phyloP scores from a whole-genome alignment of 176 grass and related monocot genomes.

The Oryza meyeriana region DNA sequence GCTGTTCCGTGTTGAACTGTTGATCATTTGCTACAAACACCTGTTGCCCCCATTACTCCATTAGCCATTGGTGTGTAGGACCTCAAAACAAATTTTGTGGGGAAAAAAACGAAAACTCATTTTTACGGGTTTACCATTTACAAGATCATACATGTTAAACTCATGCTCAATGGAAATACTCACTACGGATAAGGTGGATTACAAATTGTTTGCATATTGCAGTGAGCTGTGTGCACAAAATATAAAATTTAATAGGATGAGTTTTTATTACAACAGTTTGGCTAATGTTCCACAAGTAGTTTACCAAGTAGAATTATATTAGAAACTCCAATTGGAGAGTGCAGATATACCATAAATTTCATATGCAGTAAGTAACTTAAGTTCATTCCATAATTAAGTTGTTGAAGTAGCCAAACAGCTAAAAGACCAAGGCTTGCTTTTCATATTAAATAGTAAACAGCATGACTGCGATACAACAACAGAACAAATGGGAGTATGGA shows the following conservation, averaged over 20 bases:
- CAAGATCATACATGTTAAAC: conserved; percentile 13
- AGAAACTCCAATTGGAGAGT: background rate
- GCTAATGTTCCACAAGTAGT: conserved; percentile 1
- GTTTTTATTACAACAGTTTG: background rate
- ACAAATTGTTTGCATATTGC: conserved; percentile 6
- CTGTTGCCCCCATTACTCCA: background rate
- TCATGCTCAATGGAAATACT: conserved; percentile 20
- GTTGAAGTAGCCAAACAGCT: too few relatives aligned
- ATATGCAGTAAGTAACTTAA: too few relatives aligned
- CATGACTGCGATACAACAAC: conserved; percentile 12
- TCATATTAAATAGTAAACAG: background rate
- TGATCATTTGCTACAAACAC: conserved; percentile 14
- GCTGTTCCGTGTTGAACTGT: conserved; percentile 27
- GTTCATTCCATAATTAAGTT: too few relatives aligned
- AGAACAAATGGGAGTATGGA: conserved; percentile 2
- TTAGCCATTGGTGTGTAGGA: conserved; percentile 13
- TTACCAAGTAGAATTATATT: background rate
- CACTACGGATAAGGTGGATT: background rate
- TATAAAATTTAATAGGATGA: background rate
- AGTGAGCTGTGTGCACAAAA: background rate
- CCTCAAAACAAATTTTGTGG: conserved; percentile 2
- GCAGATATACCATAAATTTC: background rate
- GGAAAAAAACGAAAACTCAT: background rate
- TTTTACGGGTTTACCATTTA: background rate
- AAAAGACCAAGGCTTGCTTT: too few relatives aligned